A percentile compares a stretch with the other conserved stretches of the same genome.
These are phyloP conservation scores for Apiotrichum gamsii DNA, from an alignment of 1,284 basidiomycete genomes.

Conservation along the genomic window DNA sequence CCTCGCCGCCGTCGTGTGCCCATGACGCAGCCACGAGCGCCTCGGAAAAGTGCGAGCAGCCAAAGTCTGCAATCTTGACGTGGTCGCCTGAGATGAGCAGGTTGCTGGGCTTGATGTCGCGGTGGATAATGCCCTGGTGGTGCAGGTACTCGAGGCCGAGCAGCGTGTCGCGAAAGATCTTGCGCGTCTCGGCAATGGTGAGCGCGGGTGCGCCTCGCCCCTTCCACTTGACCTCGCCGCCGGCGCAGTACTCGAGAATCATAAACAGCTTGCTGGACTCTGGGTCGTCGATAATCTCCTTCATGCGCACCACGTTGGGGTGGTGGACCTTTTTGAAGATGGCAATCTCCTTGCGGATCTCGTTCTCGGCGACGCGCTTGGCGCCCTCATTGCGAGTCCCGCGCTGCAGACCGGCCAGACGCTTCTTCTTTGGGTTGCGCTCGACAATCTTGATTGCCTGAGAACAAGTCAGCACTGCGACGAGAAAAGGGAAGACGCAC, in stretches of 20 bases:
- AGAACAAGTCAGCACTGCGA: too few species aligned
- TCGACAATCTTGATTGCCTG: slow-evolving; percentile 81
- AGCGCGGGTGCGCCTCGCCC: slow-evolving; percentile 61
- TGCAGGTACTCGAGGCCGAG: slow-evolving; percentile 93
- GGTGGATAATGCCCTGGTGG: slow-evolving; percentile 95
- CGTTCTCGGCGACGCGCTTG: slow-evolving; percentile 50
- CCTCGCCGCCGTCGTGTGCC: slow-evolving; percentile 53
- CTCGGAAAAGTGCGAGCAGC: slow-evolving; percentile 90
- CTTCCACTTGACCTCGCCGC: slow-evolving; percentile 91
- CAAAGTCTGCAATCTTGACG: slow-evolving; percentile 98
- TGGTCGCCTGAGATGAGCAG: slow-evolving; percentile 77
- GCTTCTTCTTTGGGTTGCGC: slow-evolving; percentile 58
- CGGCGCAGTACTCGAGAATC: slow-evolving; percentile 93
- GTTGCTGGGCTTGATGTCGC: slow-evolving; percentile 98
- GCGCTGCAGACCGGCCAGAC: slow-evolving; percentile 52
- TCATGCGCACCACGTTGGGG: slow-evolving; percentile 81
- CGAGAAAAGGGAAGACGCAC: too few species aligned
- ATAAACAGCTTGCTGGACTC: slow-evolving; percentile 87
- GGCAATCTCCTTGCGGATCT: slow-evolving; percentile 76
- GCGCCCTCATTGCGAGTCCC: slow-evolving; percentile 47
- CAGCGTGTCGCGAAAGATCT: slow-evolving; percentile 85
- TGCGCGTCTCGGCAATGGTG: slow-evolving; percentile 71
- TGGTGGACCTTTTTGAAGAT: slow-evolving; percentile 97
- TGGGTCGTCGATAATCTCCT: slow-evolving; percentile 93
- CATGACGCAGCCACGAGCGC: slow-evolving; percentile 58